Evolutionary conservation across 176 grass and related monocot species (phyloP).

Genomic region (Juncus inflexus): DNA sequence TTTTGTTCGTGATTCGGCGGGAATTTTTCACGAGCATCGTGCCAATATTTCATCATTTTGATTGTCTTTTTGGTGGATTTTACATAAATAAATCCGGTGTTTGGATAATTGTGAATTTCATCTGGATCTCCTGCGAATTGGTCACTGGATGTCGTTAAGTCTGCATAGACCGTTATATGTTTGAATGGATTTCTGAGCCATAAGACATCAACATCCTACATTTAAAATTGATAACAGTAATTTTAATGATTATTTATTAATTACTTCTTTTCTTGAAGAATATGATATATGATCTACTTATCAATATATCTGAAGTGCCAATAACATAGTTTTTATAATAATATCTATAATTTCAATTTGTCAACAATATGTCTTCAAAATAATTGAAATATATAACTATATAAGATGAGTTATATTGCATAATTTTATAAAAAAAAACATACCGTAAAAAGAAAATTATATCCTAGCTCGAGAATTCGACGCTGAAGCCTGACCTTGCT

Average conservation of each 20-base stretch:
- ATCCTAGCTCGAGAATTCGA: constrained; percentile 62
- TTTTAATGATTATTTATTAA: neutral
- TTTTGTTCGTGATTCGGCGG: constrained; percentile 52
- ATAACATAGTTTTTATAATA: no score
- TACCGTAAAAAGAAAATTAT: constrained; percentile 73
- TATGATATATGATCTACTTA: no score
- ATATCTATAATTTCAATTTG: no score
- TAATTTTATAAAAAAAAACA: neutral
- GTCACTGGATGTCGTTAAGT: constrained; percentile 55
- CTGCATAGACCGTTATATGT: constrained; percentile 59
- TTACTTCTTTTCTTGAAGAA: no score
- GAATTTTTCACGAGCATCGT: constrained; percentile 20
- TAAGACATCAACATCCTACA: constrained; percentile 65
- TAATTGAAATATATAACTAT: no score
- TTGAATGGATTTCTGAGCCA: constrained; percentile 74
- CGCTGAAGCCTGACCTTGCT: constrained; percentile 62
- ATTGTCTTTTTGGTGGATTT: constrained; percentile 36
- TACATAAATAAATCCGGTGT: constrained; percentile 67
- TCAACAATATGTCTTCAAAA: no score
- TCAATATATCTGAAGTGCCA: no score
- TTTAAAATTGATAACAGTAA: neutral
- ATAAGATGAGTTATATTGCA: no score
- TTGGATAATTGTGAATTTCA: constrained; percentile 47
- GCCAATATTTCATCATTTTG: constrained; percentile 54
- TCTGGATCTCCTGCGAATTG: constrained; percentile 42